phyloP scores from a whole-genome alignment of 2,329 filamentous ascomycete genomes.

The Xenosphaeropsis pyriputrescens region DNA sequence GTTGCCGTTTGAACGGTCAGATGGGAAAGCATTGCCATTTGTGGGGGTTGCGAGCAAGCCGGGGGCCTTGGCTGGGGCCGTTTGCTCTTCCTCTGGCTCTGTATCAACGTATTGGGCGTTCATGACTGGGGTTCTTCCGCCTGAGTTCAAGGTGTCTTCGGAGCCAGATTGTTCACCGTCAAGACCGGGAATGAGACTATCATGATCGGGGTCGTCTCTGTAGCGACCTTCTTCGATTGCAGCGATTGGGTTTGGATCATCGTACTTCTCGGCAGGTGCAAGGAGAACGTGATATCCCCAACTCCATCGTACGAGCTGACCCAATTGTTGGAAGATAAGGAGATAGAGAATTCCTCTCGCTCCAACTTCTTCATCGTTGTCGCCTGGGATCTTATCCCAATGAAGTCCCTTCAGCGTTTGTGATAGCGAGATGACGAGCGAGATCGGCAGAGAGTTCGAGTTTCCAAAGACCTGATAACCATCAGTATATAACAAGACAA shows the following conservation, averaged over 20 bases:
- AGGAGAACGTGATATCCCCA: conserved; percentile 95
- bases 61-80: conserved; percentile 19
- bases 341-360: conserved; percentile 91
- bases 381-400: conserved; percentile 81
- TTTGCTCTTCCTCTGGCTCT: conserved; percentile 25
- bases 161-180: conserved; percentile 21
- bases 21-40: conserved; percentile 9
- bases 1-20: conserved; percentile 23
- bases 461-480: conserved; percentile 69
- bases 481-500: conserved; percentile 7
- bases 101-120: conserved; percentile 15
- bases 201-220: conserved; percentile 28
- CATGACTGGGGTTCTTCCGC: conserved; percentile 17
- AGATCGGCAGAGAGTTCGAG: conserved; percentile 95
- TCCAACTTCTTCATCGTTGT: conserved; percentile 90
- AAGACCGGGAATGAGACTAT: conserved; percentile 29
- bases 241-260: conserved; percentile 28
- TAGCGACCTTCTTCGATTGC: conserved; percentile 36
- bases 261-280: conserved; percentile 66
- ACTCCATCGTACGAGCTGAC: conserved; percentile 89
- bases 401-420: conserved; percentile 85
- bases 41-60: conserved; percentile 8
- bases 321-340: conserved; percentile 93
- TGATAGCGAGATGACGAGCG: conserved; percentile 83
- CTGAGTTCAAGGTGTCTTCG: conserved; percentile 14